Evolutionary conservation across 306 rosid species (phyloP).

Genomic region (Hippophae gyantsensis): DNA sequence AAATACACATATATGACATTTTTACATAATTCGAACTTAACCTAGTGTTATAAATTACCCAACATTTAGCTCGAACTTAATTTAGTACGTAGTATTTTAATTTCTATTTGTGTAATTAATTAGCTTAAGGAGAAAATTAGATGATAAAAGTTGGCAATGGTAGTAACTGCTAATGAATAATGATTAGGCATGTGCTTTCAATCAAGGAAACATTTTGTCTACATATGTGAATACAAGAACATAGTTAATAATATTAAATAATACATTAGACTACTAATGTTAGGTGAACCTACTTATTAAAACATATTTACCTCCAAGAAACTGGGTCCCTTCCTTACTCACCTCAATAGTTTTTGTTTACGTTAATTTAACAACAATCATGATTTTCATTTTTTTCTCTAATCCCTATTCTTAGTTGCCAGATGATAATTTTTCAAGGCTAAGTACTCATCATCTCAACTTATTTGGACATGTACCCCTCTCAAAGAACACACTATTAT

Average conservation of each 20-base stretch:
- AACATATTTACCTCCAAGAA: constrained; percentile 19
- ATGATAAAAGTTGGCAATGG: neutral
- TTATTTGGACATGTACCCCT: constrained; percentile 26
- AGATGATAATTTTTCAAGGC: constrained; percentile 15
- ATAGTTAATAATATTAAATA: constrained; percentile 26
- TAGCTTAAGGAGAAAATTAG: neutral
- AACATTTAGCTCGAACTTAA: too few species aligned
- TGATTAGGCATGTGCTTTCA: constrained; percentile 34
- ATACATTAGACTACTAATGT: constrained; percentile 26
- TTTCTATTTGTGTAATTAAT: neutral
- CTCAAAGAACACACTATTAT: constrained; percentile 3
- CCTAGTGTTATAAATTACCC: too few species aligned
- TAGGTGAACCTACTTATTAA: constrained; percentile 54
- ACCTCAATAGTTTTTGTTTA: constrained; percentile 22
- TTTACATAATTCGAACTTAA: too few species aligned
- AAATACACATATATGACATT: too few species aligned
- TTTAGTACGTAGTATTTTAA: neutral
- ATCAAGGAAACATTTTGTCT: constrained; percentile 67
- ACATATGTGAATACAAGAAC: constrained; percentile 47
- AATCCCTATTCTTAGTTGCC: constrained; percentile 1
- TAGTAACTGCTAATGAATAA: neutral
- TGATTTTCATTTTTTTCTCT: constrained; percentile 22
- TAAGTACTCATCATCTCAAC: constrained; percentile 36
- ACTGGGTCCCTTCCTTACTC: constrained; percentile 40
- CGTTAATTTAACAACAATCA: constrained; percentile 24